phyloP scores from a whole-genome alignment of 2,329 filamentous ascomycete species.

The Monosporascus sp. region DNA sequence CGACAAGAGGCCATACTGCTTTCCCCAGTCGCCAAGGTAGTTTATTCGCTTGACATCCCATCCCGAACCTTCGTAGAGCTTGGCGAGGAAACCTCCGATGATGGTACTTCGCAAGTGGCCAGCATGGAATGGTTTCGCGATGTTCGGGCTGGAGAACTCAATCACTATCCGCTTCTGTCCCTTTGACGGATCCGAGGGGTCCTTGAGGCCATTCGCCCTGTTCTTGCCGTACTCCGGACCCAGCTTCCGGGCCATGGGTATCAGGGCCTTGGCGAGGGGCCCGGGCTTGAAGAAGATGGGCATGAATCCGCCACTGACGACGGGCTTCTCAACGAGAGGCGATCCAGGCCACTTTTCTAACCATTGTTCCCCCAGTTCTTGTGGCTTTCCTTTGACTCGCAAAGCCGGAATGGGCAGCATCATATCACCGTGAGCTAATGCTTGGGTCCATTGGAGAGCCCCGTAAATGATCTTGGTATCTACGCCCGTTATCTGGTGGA shows the following conservation, averaged over 20 bases:
- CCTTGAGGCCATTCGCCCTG: slow-evolving; percentile 50
- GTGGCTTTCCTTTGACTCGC: slow-evolving; percentile 67
- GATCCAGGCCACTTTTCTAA: slow-evolving; percentile 66
- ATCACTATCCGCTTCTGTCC: slow-evolving; percentile 51
- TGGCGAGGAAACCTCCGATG: slow-evolving; percentile 67
- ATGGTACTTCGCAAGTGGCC: slow-evolving; percentile 73
- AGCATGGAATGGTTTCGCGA: slow-evolving; percentile 71
- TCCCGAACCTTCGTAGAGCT: slow-evolving; percentile 61
- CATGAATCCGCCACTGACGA: slow-evolving; percentile 62
- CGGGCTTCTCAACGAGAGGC: slow-evolving; percentile 66
- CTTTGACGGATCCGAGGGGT: slow-evolving; percentile 34
- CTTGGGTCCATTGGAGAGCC: slow-evolving; percentile 70
- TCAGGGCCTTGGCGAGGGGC: slow-evolving; percentile 57
- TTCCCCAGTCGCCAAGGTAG: slow-evolving; percentile 76
- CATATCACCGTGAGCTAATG: slow-evolving; percentile 78
- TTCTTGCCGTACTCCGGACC: slow-evolving; percentile 61
- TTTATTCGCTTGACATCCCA: slow-evolving; percentile 70
- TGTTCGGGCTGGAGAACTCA: slow-evolving; percentile 72
- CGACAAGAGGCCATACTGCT: slow-evolving; percentile 62
- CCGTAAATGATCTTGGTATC: slow-evolving; percentile 67
- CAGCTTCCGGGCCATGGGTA: slow-evolving; percentile 63
- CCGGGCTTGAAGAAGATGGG: slow-evolving; percentile 75
- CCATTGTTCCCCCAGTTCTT: slow-evolving; percentile 58
- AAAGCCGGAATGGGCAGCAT: slow-evolving; percentile 75
- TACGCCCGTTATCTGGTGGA: slow-evolving; percentile 65